Evolutionary conservation across 2,329 filamentous ascomycete species (phyloP).

Genomic region (Clonostachys sp.): DNA sequence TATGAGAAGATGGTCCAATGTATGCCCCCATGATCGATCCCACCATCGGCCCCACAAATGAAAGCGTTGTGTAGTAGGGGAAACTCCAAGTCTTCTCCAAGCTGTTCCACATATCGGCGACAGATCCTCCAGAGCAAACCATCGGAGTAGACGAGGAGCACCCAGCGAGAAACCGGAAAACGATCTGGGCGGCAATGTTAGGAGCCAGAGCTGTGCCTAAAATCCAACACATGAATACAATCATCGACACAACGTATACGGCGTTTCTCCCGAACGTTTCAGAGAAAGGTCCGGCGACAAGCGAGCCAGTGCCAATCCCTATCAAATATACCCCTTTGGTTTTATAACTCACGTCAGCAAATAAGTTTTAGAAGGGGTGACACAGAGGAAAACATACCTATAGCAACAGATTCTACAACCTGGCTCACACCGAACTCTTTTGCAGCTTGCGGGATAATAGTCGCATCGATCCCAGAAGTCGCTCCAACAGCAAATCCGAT

Average conservation of each 20-base stretch:
- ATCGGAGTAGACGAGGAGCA: slow-evolving; percentile 39
- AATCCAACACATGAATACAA: slow-evolving; percentile 36
- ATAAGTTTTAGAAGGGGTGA: slow-evolving; percentile 11
- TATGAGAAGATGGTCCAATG: slow-evolving; percentile 51
- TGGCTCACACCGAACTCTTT: slow-evolving; percentile 40
- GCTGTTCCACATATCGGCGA: slow-evolving; percentile 30
- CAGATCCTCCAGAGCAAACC: slow-evolving; percentile 32
- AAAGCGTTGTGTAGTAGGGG: slow-evolving; percentile 39
- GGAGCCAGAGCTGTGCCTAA: slow-evolving; percentile 36
- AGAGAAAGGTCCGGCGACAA: slow-evolving; percentile 29
- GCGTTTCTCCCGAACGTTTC: slow-evolving; percentile 31
- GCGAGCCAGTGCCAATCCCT: slow-evolving; percentile 17
- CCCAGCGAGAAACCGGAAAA: slow-evolving; percentile 42
- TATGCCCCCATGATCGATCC: slow-evolving; percentile 51
- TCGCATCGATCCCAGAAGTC: slow-evolving; percentile 48
- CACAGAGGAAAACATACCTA: slow-evolving; percentile 15
- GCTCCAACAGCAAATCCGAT: slow-evolving; percentile 46
- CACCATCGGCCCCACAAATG: slow-evolving; percentile 33
- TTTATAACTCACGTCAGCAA: slow-evolving; percentile 8
- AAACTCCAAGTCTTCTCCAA: slow-evolving; percentile 27
- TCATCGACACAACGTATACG: slow-evolving; percentile 31
- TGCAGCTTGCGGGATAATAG: slow-evolving; percentile 37
- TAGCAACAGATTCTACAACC: slow-evolving; percentile 44
- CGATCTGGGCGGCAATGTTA: slow-evolving; percentile 33
- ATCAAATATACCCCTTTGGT: slow-evolving; percentile 4